Evolutionary conservation across 176 grass and related monocot species (phyloP).

Genomic region (Thinopyrum elongatum): DNA sequence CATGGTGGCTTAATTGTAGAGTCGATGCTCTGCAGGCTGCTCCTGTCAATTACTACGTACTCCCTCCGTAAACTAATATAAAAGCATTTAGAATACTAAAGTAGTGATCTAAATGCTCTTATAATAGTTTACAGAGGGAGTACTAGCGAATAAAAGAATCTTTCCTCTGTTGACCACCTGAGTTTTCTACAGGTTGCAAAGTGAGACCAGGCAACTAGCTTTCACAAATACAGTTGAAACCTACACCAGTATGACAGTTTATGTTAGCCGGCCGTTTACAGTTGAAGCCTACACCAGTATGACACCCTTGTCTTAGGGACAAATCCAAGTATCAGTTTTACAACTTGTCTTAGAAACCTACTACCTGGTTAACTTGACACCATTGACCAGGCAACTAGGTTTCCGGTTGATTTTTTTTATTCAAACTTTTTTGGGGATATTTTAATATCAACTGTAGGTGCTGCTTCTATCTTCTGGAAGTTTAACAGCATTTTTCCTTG

Average conservation of each 20-base stretch:
- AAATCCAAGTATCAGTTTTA: neutral
- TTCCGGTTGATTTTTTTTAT: neutral
- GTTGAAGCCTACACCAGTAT: too few relatives aligned
- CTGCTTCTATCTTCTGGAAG: constrained; percentile 19
- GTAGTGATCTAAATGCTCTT: too few relatives aligned
- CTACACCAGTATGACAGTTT: constrained; percentile 16
- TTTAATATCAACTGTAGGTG: neutral
- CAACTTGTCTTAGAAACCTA: neutral
- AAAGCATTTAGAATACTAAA: too few relatives aligned
- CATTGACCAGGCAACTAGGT: neutral
- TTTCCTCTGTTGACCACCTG: constrained; percentile 34
- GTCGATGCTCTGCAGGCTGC: constrained; percentile 31
- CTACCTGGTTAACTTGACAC: too few relatives aligned
- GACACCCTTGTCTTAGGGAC: neutral
- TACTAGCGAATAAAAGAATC: constrained; percentile 30
- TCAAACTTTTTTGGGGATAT: constrained; percentile 9
- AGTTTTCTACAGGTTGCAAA: constrained; percentile 33
- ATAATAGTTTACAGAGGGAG: too few relatives aligned
- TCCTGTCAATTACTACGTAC: constrained; percentile 9
- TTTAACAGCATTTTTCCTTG: constrained; percentile 31
- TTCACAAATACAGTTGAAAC: constrained; percentile 24
- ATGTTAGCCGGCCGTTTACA: neutral
- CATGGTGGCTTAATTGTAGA: constrained; percentile 49
- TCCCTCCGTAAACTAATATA: too few relatives aligned
- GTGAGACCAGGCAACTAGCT: constrained; percentile 33